Conservation (phyloP, 805 yeast genomes). For the Spathaspora passalidarum region DNA sequence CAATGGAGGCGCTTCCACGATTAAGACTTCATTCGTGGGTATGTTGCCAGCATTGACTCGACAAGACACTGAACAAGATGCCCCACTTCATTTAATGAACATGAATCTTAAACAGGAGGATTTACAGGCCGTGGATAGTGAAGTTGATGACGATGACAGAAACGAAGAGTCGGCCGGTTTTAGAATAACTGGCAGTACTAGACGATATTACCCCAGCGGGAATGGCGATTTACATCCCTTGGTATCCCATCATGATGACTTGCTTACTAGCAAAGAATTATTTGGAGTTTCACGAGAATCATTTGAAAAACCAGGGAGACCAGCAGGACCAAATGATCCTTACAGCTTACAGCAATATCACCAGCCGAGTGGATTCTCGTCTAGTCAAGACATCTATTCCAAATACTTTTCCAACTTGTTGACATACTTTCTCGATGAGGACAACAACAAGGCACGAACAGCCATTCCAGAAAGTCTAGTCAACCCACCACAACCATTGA, state of each 20-base stretch:
- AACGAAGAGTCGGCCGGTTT: slow-evolving; percentile 6
- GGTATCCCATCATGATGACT: slow-evolving; percentile 25
- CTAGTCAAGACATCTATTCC: slow-evolving; percentile 22
- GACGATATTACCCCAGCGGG: slow-evolving; percentile 5
- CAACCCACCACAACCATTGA: slow-evolving; percentile 52
- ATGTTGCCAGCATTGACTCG: slow-evolving; percentile 16
- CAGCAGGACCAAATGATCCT: neutral
- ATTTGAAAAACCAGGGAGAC: slow-evolving; percentile 23
- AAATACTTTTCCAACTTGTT: slow-evolving; percentile 45
- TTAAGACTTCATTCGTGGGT: slow-evolving; percentile 6
- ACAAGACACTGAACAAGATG: slow-evolving; percentile 43
- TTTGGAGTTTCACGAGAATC: slow-evolving; percentile 41
- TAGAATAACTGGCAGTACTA: slow-evolving; percentile 8
- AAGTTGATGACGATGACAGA: slow-evolving; percentile 28
- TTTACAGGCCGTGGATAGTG: slow-evolving; percentile 30
- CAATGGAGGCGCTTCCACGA: slow-evolving; percentile 23
- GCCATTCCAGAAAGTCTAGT: slow-evolving; percentile 38
- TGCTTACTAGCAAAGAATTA: slow-evolving; percentile 37
- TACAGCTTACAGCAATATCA: slow-evolving; percentile 27
- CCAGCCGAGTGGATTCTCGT: slow-evolving; percentile 21
- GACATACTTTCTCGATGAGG: slow-evolving; percentile 49
- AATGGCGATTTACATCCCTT: slow-evolving; percentile 10
- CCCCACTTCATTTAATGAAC: slow-evolving; percentile 27
- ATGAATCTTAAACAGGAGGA: slow-evolving; percentile 36
- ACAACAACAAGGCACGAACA: slow-evolving; percentile 21